Evolutionary conservation across 352 stramenopile species (phyloP).

Genomic region (Globisporangium okanoganense): DNA sequence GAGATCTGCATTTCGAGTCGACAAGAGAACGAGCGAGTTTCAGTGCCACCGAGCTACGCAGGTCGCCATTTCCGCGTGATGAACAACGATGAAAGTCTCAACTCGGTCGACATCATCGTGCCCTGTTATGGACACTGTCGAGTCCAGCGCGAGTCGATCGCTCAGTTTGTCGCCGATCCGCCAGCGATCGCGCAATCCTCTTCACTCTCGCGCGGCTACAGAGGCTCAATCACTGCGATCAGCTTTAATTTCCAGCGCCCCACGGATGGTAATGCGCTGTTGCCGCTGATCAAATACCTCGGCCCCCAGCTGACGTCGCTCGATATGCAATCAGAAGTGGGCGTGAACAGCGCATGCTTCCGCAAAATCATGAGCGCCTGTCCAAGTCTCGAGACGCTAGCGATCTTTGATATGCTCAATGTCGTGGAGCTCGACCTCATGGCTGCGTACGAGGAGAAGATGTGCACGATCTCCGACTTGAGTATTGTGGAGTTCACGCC

Average conservation of each 20-base stretch:
- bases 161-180: not conserved
- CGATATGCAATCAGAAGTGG: not conserved
- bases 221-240: conserved; percentile 7
- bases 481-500: not conserved
- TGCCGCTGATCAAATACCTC: conserved; percentile 11
- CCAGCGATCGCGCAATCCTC: not conserved
- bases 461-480: not conserved
- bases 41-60: not conserved
- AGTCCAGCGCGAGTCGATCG: conserved; percentile 3
- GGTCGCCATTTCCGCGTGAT: not conserved
- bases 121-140: conserved; percentile 7
- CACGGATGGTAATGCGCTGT: not conserved
- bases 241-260: not conserved
- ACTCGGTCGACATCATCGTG: conserved; percentile 2
- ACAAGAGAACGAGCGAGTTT: not conserved
- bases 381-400: not conserved
- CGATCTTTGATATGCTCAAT: not conserved
- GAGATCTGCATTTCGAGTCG: not conserved
- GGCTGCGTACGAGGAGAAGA: conserved; percentile 1
- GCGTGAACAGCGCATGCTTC: not conserved
- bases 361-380: conserved; percentile 6
- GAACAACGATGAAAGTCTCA: conserved; percentile 1
- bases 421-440: not conserved
- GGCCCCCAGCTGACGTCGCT: conserved; percentile 6
- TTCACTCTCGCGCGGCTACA: conserved; percentile 2